phyloP scores from a whole-genome alignment of 2,329 filamentous ascomycete species.

The Penicillium sclerotiorum region DNA sequence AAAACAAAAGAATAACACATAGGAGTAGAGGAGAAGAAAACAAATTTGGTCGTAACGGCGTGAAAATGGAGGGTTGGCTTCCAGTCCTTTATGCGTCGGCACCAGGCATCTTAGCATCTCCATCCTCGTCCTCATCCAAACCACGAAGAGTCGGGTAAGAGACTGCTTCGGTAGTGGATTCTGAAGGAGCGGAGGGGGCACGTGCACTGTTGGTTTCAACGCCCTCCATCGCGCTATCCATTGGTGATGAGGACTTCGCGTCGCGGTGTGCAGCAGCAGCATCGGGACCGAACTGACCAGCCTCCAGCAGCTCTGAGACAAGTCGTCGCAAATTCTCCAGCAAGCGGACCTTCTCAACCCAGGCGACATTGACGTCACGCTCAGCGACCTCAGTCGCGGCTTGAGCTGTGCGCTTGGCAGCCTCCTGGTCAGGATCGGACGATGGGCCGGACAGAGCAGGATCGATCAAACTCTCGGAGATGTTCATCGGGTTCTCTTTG shows the following conservation, averaged over 20 bases:
- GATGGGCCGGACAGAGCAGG: constrained; percentile 41
- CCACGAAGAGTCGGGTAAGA: constrained; percentile 38
- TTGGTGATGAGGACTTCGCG: constrained; percentile 17
- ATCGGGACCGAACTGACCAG: constrained; percentile 50
- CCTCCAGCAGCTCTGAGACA: constrained; percentile 58
- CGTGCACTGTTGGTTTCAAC: constrained; percentile 34
- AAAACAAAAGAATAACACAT: constrained; percentile 8
- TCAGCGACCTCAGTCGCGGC: constrained; percentile 44
- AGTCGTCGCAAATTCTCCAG: constrained; percentile 63
- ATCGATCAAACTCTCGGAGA: constrained; percentile 46
- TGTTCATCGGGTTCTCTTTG: constrained; percentile 29
- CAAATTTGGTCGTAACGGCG: constrained; percentile 23
- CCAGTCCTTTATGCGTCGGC: constrained; percentile 15
- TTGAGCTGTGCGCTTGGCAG: constrained; percentile 38
- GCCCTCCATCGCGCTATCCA: constrained; percentile 32
- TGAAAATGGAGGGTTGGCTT: constrained; percentile 11
- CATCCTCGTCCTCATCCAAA: constrained; percentile 39
- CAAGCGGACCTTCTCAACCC: constrained; percentile 67
- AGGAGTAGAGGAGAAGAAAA: constrained; percentile 9
- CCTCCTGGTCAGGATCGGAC: constrained; percentile 33
- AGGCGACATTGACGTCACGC: constrained; percentile 53
- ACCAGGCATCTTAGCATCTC: constrained; percentile 40
- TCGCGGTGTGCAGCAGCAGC: constrained; percentile 22
- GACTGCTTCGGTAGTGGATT: constrained; percentile 28
- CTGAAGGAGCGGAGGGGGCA: constrained; percentile 13